Base-by-base conservation (phyloP, 768 basidiomycete genomes). In the Leucocoprinus leucothites region DNA sequence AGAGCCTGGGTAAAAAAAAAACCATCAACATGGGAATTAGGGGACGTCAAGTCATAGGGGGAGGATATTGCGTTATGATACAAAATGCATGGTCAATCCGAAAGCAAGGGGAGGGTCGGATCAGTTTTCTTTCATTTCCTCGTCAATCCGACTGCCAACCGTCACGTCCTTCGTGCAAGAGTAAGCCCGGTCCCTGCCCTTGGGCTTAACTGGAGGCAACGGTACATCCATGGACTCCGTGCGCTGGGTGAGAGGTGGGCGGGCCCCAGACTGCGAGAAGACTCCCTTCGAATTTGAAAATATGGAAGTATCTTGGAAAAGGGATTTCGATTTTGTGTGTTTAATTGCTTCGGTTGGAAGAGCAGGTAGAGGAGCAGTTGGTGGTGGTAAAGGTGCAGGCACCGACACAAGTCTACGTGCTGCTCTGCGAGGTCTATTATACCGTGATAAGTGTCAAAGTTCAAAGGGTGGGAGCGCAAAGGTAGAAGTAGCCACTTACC, bases 101-200 rank as follows among this genome's bases (percentile, higher is more conserved):
- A 38, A 13, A n/a, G 38, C 16, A 38, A 38, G 38, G 38, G 11
- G 7, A n/a, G 14, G 7, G 38, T n/a, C 16, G 38, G 14, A 38
- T 64, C 56, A 74, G 59, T 73, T 71, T 57, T 75, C 74, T 48
- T 72, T 77, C 70, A 75, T 71, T 44, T 72, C 72, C 55, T 76
- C 74, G 50, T 74, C 73, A 26, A 75, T 75, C 44, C 58, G 53
- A n/a, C 64, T 46, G 34, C 65, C 62, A 8, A 53, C 61, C 6
- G 64, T 64, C 26, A 65, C 63, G 1, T 61, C 58, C 36, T 66
- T 67, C 28, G 68, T 62, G 3, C 69, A 71, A 18, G 71, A 70
- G 6, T 67, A 67, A 13, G 72, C 61, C 9, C 69, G 66, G 25
- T 70, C 66, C 13, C 69, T 69, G 4, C 65, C 63, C 9, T 61